Evolutionary conservation across 768 basidiomycete genomes (phyloP).

Genomic region (Lentinula edodes): DNA sequence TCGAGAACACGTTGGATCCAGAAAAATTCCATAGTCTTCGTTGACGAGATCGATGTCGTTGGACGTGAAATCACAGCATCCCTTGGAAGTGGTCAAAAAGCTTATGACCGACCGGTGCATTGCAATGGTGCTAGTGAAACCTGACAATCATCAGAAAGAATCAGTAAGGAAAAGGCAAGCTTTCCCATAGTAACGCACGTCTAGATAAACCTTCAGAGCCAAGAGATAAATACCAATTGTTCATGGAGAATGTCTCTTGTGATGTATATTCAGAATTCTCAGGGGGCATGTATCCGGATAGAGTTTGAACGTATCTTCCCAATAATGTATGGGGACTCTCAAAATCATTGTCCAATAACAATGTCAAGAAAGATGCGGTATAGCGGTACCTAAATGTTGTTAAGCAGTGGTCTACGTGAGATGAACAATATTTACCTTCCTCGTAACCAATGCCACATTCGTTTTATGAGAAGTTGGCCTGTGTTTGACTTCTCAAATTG

Average conservation of each 20-base stretch:
- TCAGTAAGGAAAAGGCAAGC: too few species aligned
- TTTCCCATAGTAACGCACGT: neutral
- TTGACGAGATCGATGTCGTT: neutral
- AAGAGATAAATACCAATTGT: neutral
- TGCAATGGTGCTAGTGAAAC: neutral
- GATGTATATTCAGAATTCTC: neutral
- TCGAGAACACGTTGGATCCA: neutral
- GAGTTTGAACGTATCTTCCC: neutral
- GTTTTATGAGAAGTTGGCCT: neutral
- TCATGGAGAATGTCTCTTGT: neutral
- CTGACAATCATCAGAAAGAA: too few species aligned
- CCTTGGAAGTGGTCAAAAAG: neutral
- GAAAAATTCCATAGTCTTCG: neutral
- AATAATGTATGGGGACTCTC: neutral
- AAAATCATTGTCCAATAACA: neutral
- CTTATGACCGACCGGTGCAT: neutral
- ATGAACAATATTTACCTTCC: constrained; percentile 5
- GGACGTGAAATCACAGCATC: neutral
- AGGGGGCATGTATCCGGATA: neutral
- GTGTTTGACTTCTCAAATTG: neutral
- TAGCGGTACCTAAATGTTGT: neutral
- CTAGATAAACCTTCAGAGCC: neutral
- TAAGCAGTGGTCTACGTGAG: neutral
- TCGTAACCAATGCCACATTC: constrained; percentile 12
- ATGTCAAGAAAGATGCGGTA: neutral